Conservation (phyloP, 2,329 filamentous ascomycete species). For the Blumeria hordei region DNA sequence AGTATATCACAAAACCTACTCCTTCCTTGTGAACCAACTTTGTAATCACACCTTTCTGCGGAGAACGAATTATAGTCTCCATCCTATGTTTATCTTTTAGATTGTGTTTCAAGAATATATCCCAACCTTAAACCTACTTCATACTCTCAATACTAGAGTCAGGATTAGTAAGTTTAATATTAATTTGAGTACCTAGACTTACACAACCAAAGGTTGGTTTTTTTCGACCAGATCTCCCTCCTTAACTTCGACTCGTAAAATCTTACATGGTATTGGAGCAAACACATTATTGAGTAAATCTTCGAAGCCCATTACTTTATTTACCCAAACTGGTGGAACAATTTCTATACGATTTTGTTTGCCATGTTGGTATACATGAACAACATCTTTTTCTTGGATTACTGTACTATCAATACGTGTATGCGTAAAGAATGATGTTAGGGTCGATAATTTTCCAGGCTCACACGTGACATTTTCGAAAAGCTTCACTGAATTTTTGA, state of each 20-base stretch:
- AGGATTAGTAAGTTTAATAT: not conserved
- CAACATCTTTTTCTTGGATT: slow-evolving; percentile 32
- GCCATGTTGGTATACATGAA: slow-evolving; percentile 57
- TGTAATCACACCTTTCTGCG: slow-evolving; percentile 46
- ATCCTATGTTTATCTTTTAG: slow-evolving; percentile 20
- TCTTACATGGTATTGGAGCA: slow-evolving; percentile 94
- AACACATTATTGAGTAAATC: slow-evolving; percentile 61
- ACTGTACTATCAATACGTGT: slow-evolving; percentile 62
- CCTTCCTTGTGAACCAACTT: slow-evolving; percentile 52
- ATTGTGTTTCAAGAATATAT: not conserved
- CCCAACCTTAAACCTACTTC: slow-evolving; percentile 22
- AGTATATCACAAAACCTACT: slow-evolving; percentile 23
- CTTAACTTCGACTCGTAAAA: slow-evolving; percentile 66
- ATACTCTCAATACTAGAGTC: slow-evolving; percentile 48
- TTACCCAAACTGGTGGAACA: slow-evolving; percentile 52
- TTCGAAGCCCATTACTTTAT: slow-evolving; percentile 65
- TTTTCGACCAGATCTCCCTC: slow-evolving; percentile 67
- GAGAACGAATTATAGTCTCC: slow-evolving; percentile 63
- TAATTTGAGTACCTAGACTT: slow-evolving; percentile 18
- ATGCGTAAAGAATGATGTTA: slow-evolving; percentile 60
- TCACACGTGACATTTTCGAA: slow-evolving; percentile 22
- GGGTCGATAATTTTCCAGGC: slow-evolving; percentile 17
- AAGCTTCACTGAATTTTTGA: slow-evolving; percentile 19
- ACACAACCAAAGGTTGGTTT: slow-evolving; percentile 69
- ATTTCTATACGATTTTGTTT: slow-evolving; percentile 32